Base-by-base conservation (phyloP, 345 rosid species). In the Eucalyptus erythrocorys region DNA sequence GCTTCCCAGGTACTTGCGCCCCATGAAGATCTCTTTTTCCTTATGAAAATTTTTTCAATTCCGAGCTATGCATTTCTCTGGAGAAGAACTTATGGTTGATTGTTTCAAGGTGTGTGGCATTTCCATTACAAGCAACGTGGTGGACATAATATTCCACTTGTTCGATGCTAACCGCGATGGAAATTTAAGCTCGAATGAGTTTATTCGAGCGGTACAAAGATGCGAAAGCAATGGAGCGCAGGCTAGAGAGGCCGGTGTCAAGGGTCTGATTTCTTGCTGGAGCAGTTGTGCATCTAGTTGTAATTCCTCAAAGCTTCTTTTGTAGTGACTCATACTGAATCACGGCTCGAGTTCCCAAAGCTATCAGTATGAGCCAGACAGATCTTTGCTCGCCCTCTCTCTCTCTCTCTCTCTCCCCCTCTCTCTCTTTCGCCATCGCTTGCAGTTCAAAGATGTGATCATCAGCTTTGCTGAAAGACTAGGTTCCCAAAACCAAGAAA, bases 151-250 rank as follows among this genome's bases (percentile, higher is more conserved):
- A 89, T 95, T 95, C 91, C 91, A 91, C 86, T 89, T 95, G 90
- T 94, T 96, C 87, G 96, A 96, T 87, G 48, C 94, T 11, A 92
- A 96, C 86, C 86, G 87, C 1, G 97, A 95, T 49, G 95, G 95
- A 26, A 92, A 81, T 89, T 87, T 94, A 88, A 93, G 98, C 89
- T 87, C 94, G 22, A 91, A 92, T 51, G 97, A 96, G 95, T 94
- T 94, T 68, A 88, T 95, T 9, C 89, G 91, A 92, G 95, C 91
- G 34, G 24, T 95, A 66, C 91, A 92, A 86, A 92, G 88, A 66
- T 90, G 94, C 55, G 93, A 91, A 91, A 89, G 89, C 81, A 93
- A 90, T 57, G 88, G 81, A 55, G 51, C 91, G 5, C 93, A 88
- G 59, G 87, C 90, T 49, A 88, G 89, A 85, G 89, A 93, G 89